phyloP scores from a whole-genome alignment of 1,284 basidiomycete genomes.

The Ustilago bromivora region DNA sequence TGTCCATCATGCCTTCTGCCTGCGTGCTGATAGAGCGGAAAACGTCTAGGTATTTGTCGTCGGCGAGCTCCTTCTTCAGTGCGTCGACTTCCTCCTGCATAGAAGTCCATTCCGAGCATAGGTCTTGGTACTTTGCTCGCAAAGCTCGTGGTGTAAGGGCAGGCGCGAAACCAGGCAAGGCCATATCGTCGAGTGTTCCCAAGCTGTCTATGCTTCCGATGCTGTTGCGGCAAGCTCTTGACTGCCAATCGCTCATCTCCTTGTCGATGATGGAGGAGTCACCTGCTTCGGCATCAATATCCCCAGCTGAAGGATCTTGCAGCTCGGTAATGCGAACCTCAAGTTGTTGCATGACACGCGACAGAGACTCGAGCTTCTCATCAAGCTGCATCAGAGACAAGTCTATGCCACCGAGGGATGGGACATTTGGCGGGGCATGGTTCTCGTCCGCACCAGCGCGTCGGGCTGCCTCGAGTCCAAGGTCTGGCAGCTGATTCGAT shows the following conservation, averaged over 20 bases:
- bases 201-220: constrained; percentile 42
- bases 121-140: constrained; percentile 34
- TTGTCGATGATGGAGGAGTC: constrained; percentile 49
- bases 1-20: constrained; percentile 95
- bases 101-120: constrained; percentile 79
- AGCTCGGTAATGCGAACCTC: constrained; percentile 40
- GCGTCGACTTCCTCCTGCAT: constrained; percentile 84
- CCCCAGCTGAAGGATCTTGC: background rate
- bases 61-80: constrained; percentile 88
- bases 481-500: background rate
- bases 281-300: constrained; percentile 6
- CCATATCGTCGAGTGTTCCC: constrained; percentile 46
- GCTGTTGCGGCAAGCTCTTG: constrained; percentile 26
- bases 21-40: constrained; percentile 91
- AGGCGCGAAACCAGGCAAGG: constrained; percentile 38
- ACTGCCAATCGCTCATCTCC: constrained; percentile 28
- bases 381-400: constrained; percentile 82
- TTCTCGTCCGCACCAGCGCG: background rate
- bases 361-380: constrained; percentile 80
- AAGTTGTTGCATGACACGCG: constrained; percentile 49
- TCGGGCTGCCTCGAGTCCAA: background rate
- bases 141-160: constrained; percentile 25
- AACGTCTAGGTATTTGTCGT: constrained; percentile 94
- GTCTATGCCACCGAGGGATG: constrained; percentile 76
- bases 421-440: constrained; percentile 2